Evolutionary conservation across 768 basidiomycete species (phyloP).

Genomic region (Crucibulum laeve): DNA sequence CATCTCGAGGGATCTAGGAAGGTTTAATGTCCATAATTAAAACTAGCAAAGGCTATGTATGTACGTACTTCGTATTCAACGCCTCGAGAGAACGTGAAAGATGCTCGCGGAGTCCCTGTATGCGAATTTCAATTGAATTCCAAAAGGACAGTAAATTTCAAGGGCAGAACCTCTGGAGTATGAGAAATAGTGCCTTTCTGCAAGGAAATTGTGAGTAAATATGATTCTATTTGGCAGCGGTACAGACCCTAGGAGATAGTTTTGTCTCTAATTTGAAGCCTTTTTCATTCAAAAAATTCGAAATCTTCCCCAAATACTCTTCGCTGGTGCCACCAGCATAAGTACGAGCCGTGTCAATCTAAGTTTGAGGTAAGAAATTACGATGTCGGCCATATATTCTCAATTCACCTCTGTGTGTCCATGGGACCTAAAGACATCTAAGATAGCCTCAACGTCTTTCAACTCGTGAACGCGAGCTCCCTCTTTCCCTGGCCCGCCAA

Average conservation of each 20-base stretch:
- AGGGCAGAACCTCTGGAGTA: constrained; percentile 27
- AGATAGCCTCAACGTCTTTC: constrained; percentile 43
- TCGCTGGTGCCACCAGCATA: constrained; percentile 57
- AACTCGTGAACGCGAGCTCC: constrained; percentile 46
- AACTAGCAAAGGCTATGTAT: not conserved
- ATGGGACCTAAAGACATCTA: constrained; percentile 49
- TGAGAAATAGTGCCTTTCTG: constrained; percentile 16
- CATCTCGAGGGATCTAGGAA: constrained; percentile 38
- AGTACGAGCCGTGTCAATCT: constrained; percentile 46
- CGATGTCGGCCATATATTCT: constrained; percentile 11
- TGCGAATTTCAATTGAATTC: not conserved
- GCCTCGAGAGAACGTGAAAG: constrained; percentile 41
- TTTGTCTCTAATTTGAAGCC: constrained; percentile 60
- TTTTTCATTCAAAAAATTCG: constrained; percentile 21
- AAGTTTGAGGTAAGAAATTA: constrained; percentile 19
- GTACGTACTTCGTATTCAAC: constrained; percentile 40
- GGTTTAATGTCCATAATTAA: constrained; percentile 15
- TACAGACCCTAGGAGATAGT: constrained; percentile 36
- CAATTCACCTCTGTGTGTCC: constrained; percentile 48
- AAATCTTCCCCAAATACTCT: constrained; percentile 44
- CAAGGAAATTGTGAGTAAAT: too few relatives aligned
- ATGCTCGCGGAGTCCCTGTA: constrained; percentile 39
- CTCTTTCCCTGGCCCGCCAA: constrained; percentile 43
- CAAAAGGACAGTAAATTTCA: not conserved
- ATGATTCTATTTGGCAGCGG: constrained; percentile 1